These are phyloP conservation scores for Bretschneidera sinensis DNA, from an alignment of 345 rosid genomes.

Conservation along the genomic window DNA sequence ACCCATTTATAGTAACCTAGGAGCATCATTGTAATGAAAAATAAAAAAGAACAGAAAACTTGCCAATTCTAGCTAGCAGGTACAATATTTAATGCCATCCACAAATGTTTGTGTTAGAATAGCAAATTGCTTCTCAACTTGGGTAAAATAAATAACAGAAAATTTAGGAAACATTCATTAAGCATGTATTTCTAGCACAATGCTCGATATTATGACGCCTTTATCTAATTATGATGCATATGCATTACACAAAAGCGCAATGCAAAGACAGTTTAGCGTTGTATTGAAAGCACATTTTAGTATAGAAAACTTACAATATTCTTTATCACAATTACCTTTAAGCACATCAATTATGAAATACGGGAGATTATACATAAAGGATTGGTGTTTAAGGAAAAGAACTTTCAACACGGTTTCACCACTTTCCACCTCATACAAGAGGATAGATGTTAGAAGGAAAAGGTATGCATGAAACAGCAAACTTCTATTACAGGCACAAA, in stretches of 20 bases:
- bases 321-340: too few species aligned
- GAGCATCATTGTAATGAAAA: not conserved
- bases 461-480: not conserved
- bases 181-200: too few species aligned
- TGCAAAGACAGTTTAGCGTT: too few species aligned
- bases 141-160: not conserved
- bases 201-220: too few species aligned
- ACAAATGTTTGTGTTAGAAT: not conserved
- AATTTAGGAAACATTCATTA: not conserved
- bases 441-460: not conserved
- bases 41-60: not conserved
- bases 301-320: too few species aligned
- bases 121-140: not conserved
- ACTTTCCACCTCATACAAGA: not conserved
- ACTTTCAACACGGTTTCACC: not conserved
- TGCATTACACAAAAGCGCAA: too few species aligned
- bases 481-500: not conserved
- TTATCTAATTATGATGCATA: too few species aligned
- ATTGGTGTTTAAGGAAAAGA: not conserved
- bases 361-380: too few species aligned
- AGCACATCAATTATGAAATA: too few species aligned
- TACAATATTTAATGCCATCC: not conserved
- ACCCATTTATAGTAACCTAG: conserved; percentile 3
- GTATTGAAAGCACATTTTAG: too few species aligned
- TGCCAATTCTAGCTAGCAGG: not conserved